phyloP scores from a whole-genome alignment of 1,284 basidiomycete genomes.

The Leccinum solheimii region DNA sequence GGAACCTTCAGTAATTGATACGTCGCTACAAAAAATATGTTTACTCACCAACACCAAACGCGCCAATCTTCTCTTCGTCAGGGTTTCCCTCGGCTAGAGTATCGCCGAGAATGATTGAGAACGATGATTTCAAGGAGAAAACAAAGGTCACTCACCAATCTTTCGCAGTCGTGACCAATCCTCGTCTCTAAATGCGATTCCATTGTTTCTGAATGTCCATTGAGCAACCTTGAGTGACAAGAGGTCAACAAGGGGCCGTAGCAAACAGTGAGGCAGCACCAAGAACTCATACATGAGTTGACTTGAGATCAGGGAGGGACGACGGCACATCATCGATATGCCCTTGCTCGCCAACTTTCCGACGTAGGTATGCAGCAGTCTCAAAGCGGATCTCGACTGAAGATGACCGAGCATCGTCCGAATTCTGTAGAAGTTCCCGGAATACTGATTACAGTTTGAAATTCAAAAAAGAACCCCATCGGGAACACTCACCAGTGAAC shows the following conservation, averaged over 20 bases:
- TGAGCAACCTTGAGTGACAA: slow-evolving; percentile 52
- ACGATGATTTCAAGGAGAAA: background rate
- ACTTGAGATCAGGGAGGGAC: slow-evolving; percentile 63
- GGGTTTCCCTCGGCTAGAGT: slow-evolving; percentile 77
- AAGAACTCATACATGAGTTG: slow-evolving; percentile 39
- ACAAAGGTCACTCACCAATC: slow-evolving; percentile 55
- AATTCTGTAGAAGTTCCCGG: slow-evolving; percentile 91
- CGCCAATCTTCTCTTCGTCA: slow-evolving; percentile 83
- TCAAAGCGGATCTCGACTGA: slow-evolving; percentile 71
- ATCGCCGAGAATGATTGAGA: background rate
- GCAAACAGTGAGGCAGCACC: slow-evolving; percentile 9
- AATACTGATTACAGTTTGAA: slow-evolving; percentile 54
- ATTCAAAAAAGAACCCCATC: background rate
- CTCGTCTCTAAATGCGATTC: slow-evolving; percentile 75
- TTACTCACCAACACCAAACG: slow-evolving; percentile 76
- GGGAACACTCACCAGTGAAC: slow-evolving; percentile 61
- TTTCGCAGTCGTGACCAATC: slow-evolving; percentile 91
- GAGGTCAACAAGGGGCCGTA: slow-evolving; percentile 13
- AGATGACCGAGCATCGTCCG: slow-evolving; percentile 87
- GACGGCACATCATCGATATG: slow-evolving; percentile 4
- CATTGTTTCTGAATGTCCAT: slow-evolving; percentile 89
- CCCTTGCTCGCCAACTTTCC: slow-evolving; percentile 27
- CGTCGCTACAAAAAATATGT: background rate
- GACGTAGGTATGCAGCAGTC: slow-evolving; percentile 56
- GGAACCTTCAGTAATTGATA: background rate